These are phyloP conservation scores for Podila horticola DNA, from an alignment of 192 early-diverging fungal genomes.

Conservation along the genomic window DNA sequence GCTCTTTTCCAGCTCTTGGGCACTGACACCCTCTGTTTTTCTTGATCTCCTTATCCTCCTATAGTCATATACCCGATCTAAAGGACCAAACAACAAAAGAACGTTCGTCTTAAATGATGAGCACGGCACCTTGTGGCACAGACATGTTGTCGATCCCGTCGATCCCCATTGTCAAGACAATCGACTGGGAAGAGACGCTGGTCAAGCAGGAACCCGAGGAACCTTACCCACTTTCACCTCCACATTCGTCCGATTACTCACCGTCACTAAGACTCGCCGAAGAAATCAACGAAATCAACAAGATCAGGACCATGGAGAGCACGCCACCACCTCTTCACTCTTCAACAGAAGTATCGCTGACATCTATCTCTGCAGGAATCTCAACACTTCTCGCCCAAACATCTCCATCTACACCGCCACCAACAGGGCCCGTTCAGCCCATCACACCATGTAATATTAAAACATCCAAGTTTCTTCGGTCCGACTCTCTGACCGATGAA, in stretches of 20 bases:
- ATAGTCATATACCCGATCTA: neutral
- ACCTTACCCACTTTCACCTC: neutral
- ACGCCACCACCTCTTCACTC: too few species aligned
- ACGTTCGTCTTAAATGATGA: constrained; percentile 3
- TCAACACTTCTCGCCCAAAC: constrained; percentile 13
- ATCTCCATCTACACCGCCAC: constrained; percentile 4
- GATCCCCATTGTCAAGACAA: neutral
- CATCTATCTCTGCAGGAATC: constrained; percentile 3
- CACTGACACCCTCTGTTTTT: too few species aligned
- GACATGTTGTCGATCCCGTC: neutral
- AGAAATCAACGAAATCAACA: constrained; percentile 23
- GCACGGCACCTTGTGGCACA: constrained; percentile 4
- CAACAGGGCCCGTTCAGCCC: neutral
- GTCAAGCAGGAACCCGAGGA: neutral
- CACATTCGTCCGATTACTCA: neutral
- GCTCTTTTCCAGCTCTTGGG: too few species aligned
- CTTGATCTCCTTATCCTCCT: neutral
- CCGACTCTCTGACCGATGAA: constrained; percentile 20
- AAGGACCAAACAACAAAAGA: constrained; percentile 15
- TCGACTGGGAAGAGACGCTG: neutral
- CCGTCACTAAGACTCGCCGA: constrained; percentile 15
- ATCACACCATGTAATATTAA: constrained; percentile 5
- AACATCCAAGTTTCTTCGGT: neutral
- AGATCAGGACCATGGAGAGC: neutral
- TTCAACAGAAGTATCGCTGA: neutral